Evolutionary conservation across 2,329 filamentous ascomycete species (phyloP).

Genomic region (Epichloe bromicola): DNA sequence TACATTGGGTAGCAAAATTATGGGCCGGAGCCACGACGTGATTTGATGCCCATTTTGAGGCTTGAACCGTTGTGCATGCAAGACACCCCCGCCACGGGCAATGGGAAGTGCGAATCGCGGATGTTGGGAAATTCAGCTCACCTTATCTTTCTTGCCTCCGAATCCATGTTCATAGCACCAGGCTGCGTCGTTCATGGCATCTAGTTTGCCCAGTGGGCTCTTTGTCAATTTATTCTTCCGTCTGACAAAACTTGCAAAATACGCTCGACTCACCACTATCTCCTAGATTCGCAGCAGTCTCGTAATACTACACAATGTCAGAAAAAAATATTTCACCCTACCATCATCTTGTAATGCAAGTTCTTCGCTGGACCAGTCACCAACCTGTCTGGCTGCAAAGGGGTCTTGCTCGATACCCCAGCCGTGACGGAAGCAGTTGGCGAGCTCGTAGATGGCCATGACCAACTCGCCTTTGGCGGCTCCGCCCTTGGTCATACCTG

Average conservation of each 20-base stretch:
- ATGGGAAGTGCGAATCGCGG: not conserved
- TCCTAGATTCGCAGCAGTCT: slow-evolving; percentile 90
- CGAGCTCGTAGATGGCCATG: slow-evolving; percentile 89
- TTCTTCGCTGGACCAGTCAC: slow-evolving; percentile 19
- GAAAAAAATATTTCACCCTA: not conserved
- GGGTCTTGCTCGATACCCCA: slow-evolving; percentile 86
- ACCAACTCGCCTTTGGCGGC: slow-evolving; percentile 93
- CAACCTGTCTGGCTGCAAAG: slow-evolving; percentile 62
- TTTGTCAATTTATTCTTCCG: not conserved
- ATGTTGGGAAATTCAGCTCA: slow-evolving; percentile 34
- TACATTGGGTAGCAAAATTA: not conserved
- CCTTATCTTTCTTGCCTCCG: slow-evolving; percentile 96
- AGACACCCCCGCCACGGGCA: not conserved
- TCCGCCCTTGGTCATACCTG: slow-evolving; percentile 85
- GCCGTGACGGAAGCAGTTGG: slow-evolving; percentile 83
- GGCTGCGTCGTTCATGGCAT: slow-evolving; percentile 93
- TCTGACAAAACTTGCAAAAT: not conserved
- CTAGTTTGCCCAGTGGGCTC: slow-evolving; percentile 26
- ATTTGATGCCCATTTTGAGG: not conserved
- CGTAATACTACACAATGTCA: slow-evolving; percentile 60
- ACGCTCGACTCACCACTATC: slow-evolving; percentile 53
- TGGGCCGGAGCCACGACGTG: not conserved
- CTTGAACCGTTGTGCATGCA: not conserved
- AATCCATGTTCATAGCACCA: slow-evolving; percentile 98
- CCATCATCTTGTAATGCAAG: not conserved